Percentiles rank a stretch among this genome's conserved stretches.
These are phyloP conservation scores for Solanum raphanifolium DNA, from an alignment of 257 asterid species.

Conservation along the genomic window DNA sequence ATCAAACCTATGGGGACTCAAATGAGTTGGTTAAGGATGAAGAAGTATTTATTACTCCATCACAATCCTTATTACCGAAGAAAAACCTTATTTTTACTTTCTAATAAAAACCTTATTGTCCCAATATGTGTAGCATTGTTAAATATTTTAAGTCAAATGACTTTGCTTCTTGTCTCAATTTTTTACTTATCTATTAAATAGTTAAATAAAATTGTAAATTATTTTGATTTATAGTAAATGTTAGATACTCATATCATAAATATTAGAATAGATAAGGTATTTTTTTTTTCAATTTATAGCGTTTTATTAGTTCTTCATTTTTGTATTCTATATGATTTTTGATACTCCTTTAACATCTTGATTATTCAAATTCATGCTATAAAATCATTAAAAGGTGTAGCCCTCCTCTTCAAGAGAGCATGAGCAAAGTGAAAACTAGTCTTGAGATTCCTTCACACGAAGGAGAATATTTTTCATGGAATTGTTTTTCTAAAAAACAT, in stretches of 20 bases:
- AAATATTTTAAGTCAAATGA: not conserved
- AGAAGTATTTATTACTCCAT: fast-evolving
- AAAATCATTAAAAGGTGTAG: not conserved
- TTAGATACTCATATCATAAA: not conserved
- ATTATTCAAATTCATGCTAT: not conserved
- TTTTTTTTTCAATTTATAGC: not conserved
- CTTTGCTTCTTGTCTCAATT: not conserved
- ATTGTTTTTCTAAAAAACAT: no score
- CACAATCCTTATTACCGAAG: no score
- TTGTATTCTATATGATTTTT: no score
- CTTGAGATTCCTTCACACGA: not conserved
- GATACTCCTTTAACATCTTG: not conserved
- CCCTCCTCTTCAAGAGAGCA: not conserved
- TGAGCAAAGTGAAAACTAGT: not conserved
- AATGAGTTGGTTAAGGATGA: no score
- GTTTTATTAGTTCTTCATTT: not conserved
- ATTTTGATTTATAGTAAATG: no score
- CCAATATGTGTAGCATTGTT: not conserved
- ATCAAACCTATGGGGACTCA: not conserved
- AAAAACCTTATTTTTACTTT: not conserved
- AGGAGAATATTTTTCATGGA: no score
- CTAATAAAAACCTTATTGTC: no score
- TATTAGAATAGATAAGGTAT: no score
- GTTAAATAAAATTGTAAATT: no score
- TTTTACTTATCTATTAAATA: not conserved